A percentile compares a stretch with the other conserved stretches of the same genome.
These are phyloP conservation scores for Fusarium siculi DNA, from an alignment of 2,329 filamentous ascomycete genomes.

Conservation along the genomic window DNA sequence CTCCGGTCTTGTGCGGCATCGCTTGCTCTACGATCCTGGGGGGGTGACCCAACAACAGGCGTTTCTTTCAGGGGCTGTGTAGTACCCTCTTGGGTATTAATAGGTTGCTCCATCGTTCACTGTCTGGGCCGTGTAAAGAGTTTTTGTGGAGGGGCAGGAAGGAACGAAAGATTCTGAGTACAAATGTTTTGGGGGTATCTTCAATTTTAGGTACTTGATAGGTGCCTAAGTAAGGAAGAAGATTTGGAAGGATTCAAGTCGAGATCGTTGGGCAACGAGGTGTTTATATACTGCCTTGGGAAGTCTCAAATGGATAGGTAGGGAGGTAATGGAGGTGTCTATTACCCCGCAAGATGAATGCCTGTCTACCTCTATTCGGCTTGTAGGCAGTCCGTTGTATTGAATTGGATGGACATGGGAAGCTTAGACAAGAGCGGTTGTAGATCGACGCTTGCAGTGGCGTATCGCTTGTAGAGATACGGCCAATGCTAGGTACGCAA, in stretches of 20 bases:
- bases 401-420: not conserved
- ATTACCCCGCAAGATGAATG: conserved; percentile 44
- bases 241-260: not conserved
- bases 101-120: conserved; percentile 40
- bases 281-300: conserved; percentile 32
- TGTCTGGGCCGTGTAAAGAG: not conserved
- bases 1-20: conserved; percentile 47
- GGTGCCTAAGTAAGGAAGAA: not conserved
- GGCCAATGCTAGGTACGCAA: conserved; percentile 7
- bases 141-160: not conserved
- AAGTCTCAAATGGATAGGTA: conserved; percentile 7
- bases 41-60: conserved; percentile 37
- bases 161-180: not conserved
- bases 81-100: conserved; percentile 40
- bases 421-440: not conserved
- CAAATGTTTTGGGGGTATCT: not conserved
- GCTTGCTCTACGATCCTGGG: conserved; percentile 33
- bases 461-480: conserved; percentile 4
- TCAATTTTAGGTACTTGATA: not conserved
- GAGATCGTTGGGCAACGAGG: not conserved
- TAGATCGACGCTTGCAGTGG: conserved; percentile 1
- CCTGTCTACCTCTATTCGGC: not conserved
- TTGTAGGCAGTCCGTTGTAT: not conserved
- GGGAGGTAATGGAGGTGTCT: conserved; percentile 14
- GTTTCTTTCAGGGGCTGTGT: conserved; percentile 47